Conservation (phyloP, 2,329 filamentous ascomycete genomes). For the Venturia aucupariae region DNA sequence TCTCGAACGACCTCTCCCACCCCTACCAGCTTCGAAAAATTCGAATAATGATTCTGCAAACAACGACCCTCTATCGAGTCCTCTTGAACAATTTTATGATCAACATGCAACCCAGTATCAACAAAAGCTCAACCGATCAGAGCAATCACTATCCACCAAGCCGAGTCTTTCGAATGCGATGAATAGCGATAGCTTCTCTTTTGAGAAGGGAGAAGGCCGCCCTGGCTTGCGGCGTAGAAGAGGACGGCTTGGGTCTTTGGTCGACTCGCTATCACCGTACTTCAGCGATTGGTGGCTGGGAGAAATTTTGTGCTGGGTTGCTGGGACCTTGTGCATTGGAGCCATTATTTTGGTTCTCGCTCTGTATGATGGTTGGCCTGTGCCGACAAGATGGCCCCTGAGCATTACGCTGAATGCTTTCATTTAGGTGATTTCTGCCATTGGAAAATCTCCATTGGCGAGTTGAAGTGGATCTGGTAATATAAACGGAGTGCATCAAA, state of each 20-base stretch:
- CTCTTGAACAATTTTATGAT: neutral
- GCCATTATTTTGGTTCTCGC: constrained; percentile 6
- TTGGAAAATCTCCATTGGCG: constrained; percentile 25
- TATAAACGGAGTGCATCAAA: neutral
- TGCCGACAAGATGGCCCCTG: constrained; percentile 10
- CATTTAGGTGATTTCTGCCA: constrained; percentile 23
- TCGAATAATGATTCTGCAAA: neutral
- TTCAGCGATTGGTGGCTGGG: constrained; percentile 12
- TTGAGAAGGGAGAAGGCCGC: neutral
- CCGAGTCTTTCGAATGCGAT: neutral
- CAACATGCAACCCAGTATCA: neutral
- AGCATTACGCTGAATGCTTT: constrained; percentile 23
- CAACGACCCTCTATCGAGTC: neutral
- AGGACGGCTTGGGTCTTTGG: neutral
- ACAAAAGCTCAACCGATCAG: neutral
- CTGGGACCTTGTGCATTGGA: constrained; percentile 6
- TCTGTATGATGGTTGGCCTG: neutral
- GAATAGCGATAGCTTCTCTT: neutral
- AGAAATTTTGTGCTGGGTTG: constrained; percentile 13
- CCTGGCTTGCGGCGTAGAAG: neutral
- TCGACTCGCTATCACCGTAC: neutral
- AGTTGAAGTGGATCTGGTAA: constrained; percentile 30
- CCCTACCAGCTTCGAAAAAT: neutral
- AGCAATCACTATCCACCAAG: neutral
- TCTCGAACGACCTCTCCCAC: neutral